These are phyloP conservation scores for Puccinia triticina DNA, from an alignment of 1,284 basidiomycete genomes.

Conservation along the genomic window DNA sequence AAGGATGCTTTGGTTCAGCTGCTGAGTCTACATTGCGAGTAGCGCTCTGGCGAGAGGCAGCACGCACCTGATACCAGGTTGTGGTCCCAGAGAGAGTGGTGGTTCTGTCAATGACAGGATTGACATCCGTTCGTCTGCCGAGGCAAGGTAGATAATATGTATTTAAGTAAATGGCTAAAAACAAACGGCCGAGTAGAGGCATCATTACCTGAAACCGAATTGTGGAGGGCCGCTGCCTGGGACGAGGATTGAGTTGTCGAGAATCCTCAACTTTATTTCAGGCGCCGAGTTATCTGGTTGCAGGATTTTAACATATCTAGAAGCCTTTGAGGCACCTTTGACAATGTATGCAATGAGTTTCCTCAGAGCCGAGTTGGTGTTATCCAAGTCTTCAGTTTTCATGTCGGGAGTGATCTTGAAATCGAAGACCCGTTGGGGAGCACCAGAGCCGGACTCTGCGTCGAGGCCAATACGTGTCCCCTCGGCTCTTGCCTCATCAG, in stretches of 20 bases:
- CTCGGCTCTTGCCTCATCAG: too few species aligned
- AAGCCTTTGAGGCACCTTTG: conserved; percentile 1
- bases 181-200: background rate
- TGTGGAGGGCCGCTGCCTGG: conserved; percentile 12
- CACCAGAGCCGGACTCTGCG: background rate
- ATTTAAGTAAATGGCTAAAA: background rate
- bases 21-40: background rate
- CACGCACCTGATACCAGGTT: conserved; percentile 14
- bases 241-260: conserved; percentile 15
- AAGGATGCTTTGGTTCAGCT: background rate
- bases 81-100: conserved; percentile 14
- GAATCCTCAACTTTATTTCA: conserved; percentile 12
- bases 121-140: conserved; percentile 22
- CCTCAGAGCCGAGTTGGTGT: conserved; percentile 4
- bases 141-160: background rate
- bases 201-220: conserved; percentile 28
- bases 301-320: background rate
- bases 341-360: conserved; percentile 19
- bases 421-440: conserved; percentile 3
- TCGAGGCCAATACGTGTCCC: too few species aligned
- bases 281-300: background rate
- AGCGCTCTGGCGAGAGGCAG: background rate
- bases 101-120: background rate
- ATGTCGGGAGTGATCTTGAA: background rate
- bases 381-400: conserved; percentile 9